Evolutionary conservation across 78 protist species (phyloP).

Genomic region (Dictyostelium brefeldianum): DNA sequence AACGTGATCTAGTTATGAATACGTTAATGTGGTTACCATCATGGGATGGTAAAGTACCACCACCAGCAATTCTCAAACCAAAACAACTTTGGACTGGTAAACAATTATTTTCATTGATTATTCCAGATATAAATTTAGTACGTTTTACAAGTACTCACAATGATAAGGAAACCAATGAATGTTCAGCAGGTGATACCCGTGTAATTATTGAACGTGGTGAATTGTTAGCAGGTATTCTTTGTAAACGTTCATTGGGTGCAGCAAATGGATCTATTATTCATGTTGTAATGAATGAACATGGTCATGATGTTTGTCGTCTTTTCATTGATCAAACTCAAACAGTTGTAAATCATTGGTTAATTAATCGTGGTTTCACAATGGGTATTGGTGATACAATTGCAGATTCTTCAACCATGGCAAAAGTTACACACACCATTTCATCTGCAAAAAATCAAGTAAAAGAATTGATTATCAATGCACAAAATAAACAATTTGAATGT

Average conservation of each 20-base stretch:
- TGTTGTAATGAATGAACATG: slow-evolving; percentile 94
- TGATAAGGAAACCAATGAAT: slow-evolving; percentile 60
- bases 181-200: slow-evolving; percentile 88
- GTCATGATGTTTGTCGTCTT: slow-evolving; percentile 90
- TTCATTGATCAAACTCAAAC: slow-evolving; percentile 93
- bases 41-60: slow-evolving; percentile 96
- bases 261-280: slow-evolving; percentile 92
- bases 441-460: slow-evolving; percentile 90
- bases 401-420: slow-evolving; percentile 86
- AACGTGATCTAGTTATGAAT: slow-evolving; percentile 94
- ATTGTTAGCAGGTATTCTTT: slow-evolving; percentile 93
- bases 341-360: slow-evolving; percentile 96
- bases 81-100: slow-evolving; percentile 99
- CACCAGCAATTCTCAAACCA: slow-evolving; percentile 99
- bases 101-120: slow-evolving; percentile 95
- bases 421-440: slow-evolving; percentile 83
- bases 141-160: slow-evolving; percentile 43
- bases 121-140: slow-evolving; percentile 91
- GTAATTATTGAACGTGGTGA: slow-evolving; percentile 95
- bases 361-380: slow-evolving; percentile 94
- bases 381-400: slow-evolving; percentile 99
- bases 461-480: slow-evolving; percentile 82
- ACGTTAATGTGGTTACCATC: slow-evolving; percentile 94
- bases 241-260: slow-evolving; percentile 91
- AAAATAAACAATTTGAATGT: slow-evolving; percentile 86